A percentile compares a stretch with the other conserved stretches of the same genome.
phyloP scores from a whole-genome alignment of 2,329 filamentous ascomycete genomes.

The Fusarium sp. region DNA sequence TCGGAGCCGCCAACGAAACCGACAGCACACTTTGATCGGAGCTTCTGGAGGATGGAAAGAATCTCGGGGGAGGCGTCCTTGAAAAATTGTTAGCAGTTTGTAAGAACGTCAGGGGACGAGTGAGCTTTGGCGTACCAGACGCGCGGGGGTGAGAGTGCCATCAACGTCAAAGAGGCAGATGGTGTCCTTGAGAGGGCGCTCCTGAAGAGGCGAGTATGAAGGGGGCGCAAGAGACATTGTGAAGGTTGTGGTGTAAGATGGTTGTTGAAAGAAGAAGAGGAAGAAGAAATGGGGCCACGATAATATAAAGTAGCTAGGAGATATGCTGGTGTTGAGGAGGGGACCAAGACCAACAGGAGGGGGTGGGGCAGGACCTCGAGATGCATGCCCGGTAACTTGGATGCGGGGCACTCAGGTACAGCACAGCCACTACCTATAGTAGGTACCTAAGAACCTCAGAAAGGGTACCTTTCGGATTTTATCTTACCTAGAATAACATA shows the following conservation, averaged over 20 bases:
- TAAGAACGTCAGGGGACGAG: neutral
- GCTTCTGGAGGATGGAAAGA: slow-evolving; percentile 79
- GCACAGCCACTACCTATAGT: neutral
- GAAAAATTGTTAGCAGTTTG: neutral
- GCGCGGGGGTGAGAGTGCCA: slow-evolving; percentile 86
- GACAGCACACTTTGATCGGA: slow-evolving; percentile 89
- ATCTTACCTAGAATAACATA: neutral
- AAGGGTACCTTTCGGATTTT: neutral
- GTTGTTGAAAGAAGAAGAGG: slow-evolving; percentile 12
- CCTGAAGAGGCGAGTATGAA: slow-evolving; percentile 77
- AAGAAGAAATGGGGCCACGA: slow-evolving; percentile 5
- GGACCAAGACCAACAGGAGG: slow-evolving; percentile 20
- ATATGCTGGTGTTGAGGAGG: slow-evolving; percentile 34
- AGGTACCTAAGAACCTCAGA: neutral
- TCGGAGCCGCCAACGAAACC: slow-evolving; percentile 95
- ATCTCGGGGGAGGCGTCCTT: slow-evolving; percentile 82
- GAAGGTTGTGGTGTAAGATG: slow-evolving; percentile 6
- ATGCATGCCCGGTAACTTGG: slow-evolving; percentile 8
- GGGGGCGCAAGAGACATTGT: slow-evolving; percentile 56
- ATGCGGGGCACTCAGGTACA: slow-evolving; percentile 30
- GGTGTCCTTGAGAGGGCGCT: slow-evolving; percentile 91
- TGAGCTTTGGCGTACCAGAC: slow-evolving; percentile 66
- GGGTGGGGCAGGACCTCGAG: slow-evolving; percentile 17
- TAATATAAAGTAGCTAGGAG: slow-evolving; percentile 20
- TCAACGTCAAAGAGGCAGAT: slow-evolving; percentile 98